These are phyloP conservation scores for Pontederia paniculata DNA, from an alignment of 176 grass and related monocot species.

Conservation along the genomic window DNA sequence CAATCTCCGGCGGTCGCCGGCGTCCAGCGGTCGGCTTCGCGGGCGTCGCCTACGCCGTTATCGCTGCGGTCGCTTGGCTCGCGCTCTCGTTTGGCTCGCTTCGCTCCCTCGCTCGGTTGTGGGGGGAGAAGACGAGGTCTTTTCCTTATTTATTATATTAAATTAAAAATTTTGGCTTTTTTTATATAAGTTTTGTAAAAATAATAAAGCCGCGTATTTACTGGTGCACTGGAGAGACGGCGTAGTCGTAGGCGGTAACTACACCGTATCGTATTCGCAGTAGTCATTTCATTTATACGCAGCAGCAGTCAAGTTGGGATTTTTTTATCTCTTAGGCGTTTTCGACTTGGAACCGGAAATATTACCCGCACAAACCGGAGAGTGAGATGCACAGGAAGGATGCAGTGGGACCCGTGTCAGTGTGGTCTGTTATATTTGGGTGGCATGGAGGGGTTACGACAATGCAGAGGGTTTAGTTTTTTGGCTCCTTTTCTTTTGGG, in stretches of 20 bases:
- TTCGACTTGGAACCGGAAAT: too few species aligned
- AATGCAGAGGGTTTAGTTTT: too few species aligned
- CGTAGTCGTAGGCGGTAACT: background rate
- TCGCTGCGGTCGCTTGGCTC: slow-evolving; percentile 19
- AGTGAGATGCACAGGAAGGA: too few species aligned
- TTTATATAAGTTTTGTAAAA: background rate
- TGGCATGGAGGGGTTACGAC: too few species aligned
- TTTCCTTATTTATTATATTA: background rate
- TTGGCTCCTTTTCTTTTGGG: too few species aligned
- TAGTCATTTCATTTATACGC: background rate
- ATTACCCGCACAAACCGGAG: too few species aligned
- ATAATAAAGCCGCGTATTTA: background rate
- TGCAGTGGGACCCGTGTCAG: too few species aligned
- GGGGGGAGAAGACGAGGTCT: slow-evolving; percentile 25
- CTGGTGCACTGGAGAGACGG: background rate
- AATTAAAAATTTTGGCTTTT: background rate
- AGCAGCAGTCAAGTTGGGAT: background rate
- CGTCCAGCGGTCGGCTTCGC: too few species aligned
- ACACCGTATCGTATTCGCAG: background rate
- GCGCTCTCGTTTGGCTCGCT: slow-evolving; percentile 11
- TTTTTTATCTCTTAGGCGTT: too few species aligned
- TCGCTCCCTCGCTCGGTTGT: slow-evolving; percentile 3
- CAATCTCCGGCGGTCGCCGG: background rate
- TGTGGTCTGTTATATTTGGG: too few species aligned
- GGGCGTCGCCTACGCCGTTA: background rate